Evolutionary conservation across 345 rosid species (phyloP), one percentile per base, ranked within the genome.

Genomic region (Xanthoceras sorbifolium): DNA sequence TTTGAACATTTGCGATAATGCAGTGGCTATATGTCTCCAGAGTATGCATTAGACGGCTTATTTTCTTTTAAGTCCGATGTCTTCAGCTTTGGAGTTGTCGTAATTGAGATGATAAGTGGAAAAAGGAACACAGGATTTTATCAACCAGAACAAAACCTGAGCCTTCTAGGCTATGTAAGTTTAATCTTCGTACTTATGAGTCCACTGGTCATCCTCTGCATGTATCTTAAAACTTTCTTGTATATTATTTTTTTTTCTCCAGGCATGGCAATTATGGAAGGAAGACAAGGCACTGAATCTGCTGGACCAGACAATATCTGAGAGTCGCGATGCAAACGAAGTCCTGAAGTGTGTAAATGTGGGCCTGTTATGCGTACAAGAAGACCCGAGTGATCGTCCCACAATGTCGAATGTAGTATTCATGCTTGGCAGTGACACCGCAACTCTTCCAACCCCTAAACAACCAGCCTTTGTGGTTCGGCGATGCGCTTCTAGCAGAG

Each of bases 341-440:
- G 79, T 76, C 5, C 34, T 75, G 42, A 88, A 85, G 80, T 90
- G 90, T 77, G 50, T 89, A 72, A 86, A 72, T 1, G 73, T 90
- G 3, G 94, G 90, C 54, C 84, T 92, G 8, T 50, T 90, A 22
- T 92, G 92, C 57, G 87, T 89, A 25, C 92, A 90, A 77, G 90
- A 92, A 74, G 82, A 82, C 69, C 89, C 90, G 57, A 76, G 66
- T 20, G 89, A 89, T 40, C 83, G 92, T 25, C 94, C 94, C 32
- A 40, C 84, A 46, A 90, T 88, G 93, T 83, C 89, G 6, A 76
- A 71, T 36, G 87, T 84, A 46, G 76, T 88, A 25, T 80, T 88
- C 77, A 87, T 92, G 91, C 85, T 92, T 26, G 85, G 82, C 31
- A 80, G 82, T 22, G 85, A 78, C 14, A 54, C 77, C 9, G 72